Conservation (phyloP, 2,329 filamentous ascomycete genomes). For the Monosporascus cannonballus region DNA sequence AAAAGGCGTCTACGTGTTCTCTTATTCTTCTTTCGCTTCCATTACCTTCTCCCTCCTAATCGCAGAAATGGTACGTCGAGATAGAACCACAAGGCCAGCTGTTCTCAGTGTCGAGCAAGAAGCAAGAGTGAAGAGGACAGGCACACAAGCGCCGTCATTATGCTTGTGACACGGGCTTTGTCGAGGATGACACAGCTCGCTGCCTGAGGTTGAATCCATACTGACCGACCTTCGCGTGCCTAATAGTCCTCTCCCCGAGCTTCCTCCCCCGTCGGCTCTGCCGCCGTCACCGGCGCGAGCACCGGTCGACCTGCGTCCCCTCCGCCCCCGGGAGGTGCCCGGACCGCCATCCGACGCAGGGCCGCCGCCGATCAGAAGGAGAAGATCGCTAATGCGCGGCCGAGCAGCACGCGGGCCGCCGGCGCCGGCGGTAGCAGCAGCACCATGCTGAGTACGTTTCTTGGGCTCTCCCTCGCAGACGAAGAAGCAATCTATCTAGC, state of each 20-base stretch:
- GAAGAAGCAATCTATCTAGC: slow-evolving; percentile 1
- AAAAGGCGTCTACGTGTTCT: too few relatives aligned
- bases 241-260: slow-evolving; percentile 52
- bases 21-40: too few relatives aligned
- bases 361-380: slow-evolving; percentile 97
- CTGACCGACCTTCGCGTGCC: slow-evolving; percentile 4
- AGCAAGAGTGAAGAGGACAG: too few relatives aligned
- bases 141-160: not conserved
- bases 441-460: slow-evolving; percentile 87
- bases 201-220: not conserved
- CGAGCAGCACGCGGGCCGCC: slow-evolving; percentile 85
- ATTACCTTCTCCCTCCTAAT: too few relatives aligned
- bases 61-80: too few relatives aligned
- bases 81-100: too few relatives aligned
- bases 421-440: slow-evolving; percentile 94
- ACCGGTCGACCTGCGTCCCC: slow-evolving; percentile 78
- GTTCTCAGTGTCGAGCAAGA: too few relatives aligned
- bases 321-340: slow-evolving; percentile 84
- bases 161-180: not conserved
- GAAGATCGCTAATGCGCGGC: slow-evolving; percentile 88
- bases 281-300: slow-evolving; percentile 60
- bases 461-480: not conserved
- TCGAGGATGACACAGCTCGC: not conserved
- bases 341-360: slow-evolving; percentile 90
- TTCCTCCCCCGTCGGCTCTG: slow-evolving; percentile 51